Evolutionary conservation across 441 rosid species (phyloP).

Genomic region (Erodium texanum): DNA sequence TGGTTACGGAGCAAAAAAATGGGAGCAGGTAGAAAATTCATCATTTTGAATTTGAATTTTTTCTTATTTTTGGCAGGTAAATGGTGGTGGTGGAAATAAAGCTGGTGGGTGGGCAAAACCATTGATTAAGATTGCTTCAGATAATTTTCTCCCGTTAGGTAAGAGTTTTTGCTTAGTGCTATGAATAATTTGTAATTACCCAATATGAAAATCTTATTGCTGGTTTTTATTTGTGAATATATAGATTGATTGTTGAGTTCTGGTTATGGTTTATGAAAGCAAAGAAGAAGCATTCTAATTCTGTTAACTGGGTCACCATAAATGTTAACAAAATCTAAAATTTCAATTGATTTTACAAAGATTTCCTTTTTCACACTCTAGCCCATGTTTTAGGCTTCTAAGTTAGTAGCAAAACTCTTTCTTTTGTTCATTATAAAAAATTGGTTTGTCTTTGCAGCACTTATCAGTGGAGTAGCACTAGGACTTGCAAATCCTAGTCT

Average conservation of each 20-base stretch:
- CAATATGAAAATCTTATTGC: not conserved
- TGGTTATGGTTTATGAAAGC: not conserved
- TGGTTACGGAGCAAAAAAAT: not conserved
- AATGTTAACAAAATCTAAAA: not conserved
- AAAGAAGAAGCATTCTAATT: not conserved
- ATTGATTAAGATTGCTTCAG: constrained; percentile 34
- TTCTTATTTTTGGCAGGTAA: constrained; percentile 3
- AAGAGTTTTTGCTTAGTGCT: constrained; percentile 4
- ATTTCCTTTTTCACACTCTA: not conserved
- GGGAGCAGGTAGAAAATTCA: not conserved
- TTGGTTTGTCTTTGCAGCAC: constrained; percentile 42
- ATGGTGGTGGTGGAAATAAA: constrained; percentile 26
- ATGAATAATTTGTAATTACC: not conserved
- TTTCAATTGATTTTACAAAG: not conserved
- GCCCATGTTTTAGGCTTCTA: not conserved
- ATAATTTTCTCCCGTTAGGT: constrained; percentile 85
- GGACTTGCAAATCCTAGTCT: constrained; percentile 85
- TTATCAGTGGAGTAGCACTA: constrained; percentile 62
- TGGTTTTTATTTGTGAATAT: not conserved
- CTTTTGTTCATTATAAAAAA: not conserved
- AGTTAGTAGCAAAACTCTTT: not conserved
- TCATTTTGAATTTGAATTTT: not conserved
- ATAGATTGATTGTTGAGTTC: not conserved
- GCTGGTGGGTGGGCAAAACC: constrained; percentile 37
- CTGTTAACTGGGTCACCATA: not conserved